phyloP scores from a whole-genome alignment of 441 rosid genomes.

The Croton setiger region DNA sequence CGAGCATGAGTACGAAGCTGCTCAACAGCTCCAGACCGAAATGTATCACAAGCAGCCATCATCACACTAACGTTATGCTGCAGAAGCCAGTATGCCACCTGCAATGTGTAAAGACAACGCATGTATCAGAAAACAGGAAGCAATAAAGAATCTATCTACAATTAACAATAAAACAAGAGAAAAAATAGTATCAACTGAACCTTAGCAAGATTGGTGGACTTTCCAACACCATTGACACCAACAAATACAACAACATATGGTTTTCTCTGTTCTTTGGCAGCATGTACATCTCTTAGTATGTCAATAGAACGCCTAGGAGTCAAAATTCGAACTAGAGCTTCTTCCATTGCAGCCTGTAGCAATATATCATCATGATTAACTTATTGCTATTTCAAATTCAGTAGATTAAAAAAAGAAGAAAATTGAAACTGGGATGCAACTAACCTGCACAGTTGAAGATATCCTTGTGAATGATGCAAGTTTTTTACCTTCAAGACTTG shows the following conservation, averaged over 20 bases:
- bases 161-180: background rate
- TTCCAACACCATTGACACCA: conserved; percentile 99
- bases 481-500: conserved; percentile 96
- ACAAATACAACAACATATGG: conserved; percentile 94
- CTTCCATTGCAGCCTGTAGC: conserved; percentile 93
- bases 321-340: conserved; percentile 89
- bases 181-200: conserved; percentile 28
- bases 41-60: conserved; percentile 99
- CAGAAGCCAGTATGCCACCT: conserved; percentile 98
- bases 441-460: conserved; percentile 92
- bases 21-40: conserved; percentile 98
- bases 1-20: conserved; percentile 96
- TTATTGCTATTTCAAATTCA: background rate
- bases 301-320: conserved; percentile 97
- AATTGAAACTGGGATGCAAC: conserved; percentile 3
- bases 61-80: conserved; percentile 86
- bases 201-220: conserved; percentile 95
- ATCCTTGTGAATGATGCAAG: conserved; percentile 92
- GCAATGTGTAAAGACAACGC: conserved; percentile 16
- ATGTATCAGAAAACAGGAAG: background rate
- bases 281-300: conserved; percentile 88
- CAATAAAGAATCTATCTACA: background rate
- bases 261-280: conserved; percentile 83
- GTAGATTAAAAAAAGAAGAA: background rate
- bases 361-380: background rate